phyloP scores from a whole-genome alignment of 345 rosid species.

The Eucalyptus regnans region DNA sequence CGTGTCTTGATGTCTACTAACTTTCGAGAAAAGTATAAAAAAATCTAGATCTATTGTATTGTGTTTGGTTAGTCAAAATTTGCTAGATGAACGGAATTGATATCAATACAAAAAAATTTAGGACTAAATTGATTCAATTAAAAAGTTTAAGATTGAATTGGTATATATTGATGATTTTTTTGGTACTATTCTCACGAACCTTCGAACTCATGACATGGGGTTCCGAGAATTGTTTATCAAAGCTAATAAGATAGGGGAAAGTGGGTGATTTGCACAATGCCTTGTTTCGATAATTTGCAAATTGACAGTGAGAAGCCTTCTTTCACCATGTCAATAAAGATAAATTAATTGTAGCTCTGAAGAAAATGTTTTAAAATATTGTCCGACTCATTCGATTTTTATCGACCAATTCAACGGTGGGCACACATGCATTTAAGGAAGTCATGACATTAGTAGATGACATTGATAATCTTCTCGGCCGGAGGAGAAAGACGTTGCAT shows the following conservation, averaged over 20 bases:
- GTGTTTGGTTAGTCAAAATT: too few species aligned
- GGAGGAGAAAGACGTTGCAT: neutral
- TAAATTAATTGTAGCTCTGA: neutral
- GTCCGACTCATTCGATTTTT: rapidly evolving
- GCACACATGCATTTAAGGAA: neutral
- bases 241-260: neutral
- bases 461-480: neutral
- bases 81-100: rapidly evolving
- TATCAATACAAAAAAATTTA: rapidly evolving
- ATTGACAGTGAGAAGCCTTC: rapidly evolving
- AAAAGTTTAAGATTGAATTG: too few species aligned
- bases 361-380: neutral
- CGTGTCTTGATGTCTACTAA: neutral
- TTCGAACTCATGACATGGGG: neutral
- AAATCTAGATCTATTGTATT: too few species aligned
- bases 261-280: rapidly evolving
- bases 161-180: too few species aligned
- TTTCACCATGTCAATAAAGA: neutral
- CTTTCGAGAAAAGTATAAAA: neutral
- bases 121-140: rapidly evolving
- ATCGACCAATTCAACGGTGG: neutral
- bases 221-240: neutral
- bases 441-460: neutral
- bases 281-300: neutral
- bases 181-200: rapidly evolving